Base-by-base conservation (phyloP, 192 early-diverging fungal genomes). In the Mortierella antarctica region DNA sequence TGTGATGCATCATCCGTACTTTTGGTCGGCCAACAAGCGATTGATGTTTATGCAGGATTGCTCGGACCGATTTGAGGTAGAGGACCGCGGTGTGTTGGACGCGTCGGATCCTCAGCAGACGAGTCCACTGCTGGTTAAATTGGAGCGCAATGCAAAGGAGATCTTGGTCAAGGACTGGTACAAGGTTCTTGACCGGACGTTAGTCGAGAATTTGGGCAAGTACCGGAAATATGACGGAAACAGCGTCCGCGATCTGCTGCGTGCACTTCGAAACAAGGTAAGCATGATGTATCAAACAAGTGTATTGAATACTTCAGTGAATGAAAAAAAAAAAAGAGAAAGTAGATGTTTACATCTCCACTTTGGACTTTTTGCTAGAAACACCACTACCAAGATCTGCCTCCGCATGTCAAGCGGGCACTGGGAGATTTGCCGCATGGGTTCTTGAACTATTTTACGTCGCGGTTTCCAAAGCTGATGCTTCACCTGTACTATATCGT, bases 321-420 rank as follows among this genome's bases (percentile, higher is more conserved):
- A 59, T 45, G 15, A 68, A 71, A 57, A 46, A 58, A 39, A 56
- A 40, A 49, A 63, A 11, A 21, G 39, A 48, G 45, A 45, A 41
- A 39, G 60, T 49, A 67, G 20, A 31, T 61, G 5, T 52, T 44
- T 44, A 41, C 12, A 51, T 55, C 1, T 31, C 31, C 31, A 31
- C 31, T 31, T 31, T 31, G 31, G 31, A 31, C 31, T 31, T 23
- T 53, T 44, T 63, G 21, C 40, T 76, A 95, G 93, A 98, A 98
- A 92, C 95, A 97, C 73, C 97, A 99, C 76, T 99, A 95, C 82
- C 96, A 97, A 78, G 97, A 99, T 80, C 84, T 98, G 67, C 90
- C 95, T 6, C 78, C 82, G 42, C 85, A 90, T 71, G 92, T 95
- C 18, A 91, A 95, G 69, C 84, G 88, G 49, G 84, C 92, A 2